These are phyloP conservation scores for Botrytis galanthina DNA, from an alignment of 2,329 filamentous ascomycete species.

Conservation along the genomic window DNA sequence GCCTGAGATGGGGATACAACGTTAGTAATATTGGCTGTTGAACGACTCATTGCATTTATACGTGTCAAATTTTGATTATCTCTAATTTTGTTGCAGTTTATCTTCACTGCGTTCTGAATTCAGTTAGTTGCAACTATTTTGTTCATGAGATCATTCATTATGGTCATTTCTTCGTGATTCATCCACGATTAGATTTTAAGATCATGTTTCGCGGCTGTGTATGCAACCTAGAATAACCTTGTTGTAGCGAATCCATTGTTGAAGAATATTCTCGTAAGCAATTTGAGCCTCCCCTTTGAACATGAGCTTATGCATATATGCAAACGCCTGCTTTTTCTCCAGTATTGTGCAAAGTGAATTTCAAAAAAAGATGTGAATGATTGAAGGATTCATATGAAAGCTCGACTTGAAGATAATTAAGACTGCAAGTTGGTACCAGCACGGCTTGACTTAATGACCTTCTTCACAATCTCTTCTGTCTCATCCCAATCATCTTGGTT, in stretches of 20 bases:
- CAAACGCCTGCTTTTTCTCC: slow-evolving; percentile 18
- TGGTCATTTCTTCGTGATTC: slow-evolving; percentile 12
- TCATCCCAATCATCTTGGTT: slow-evolving; percentile 87
- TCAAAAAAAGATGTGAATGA: not conserved
- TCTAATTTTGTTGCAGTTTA: not conserved
- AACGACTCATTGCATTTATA: not conserved
- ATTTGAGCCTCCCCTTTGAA: not conserved
- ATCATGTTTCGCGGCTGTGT: slow-evolving; percentile 17
- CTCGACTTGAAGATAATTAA: slow-evolving; percentile 1
- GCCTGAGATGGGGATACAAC: not conserved
- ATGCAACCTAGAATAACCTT: slow-evolving; percentile 16
- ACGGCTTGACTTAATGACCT: slow-evolving; percentile 70
- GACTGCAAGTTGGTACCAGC: slow-evolving; percentile 51
- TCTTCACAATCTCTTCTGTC: slow-evolving; percentile 79
- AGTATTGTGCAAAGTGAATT: slow-evolving; percentile 13
- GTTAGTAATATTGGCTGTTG: not conserved
- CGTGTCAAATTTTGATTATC: slow-evolving; percentile 1
- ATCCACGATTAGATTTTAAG: slow-evolving; percentile 8
- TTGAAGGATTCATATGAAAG: not conserved
- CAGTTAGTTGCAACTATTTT: not conserved
- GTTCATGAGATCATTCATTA: slow-evolving; percentile 13
- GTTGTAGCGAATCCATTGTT: slow-evolving; percentile 1
- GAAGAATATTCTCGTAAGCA: slow-evolving; percentile 3
- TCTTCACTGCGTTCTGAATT: slow-evolving; percentile 2
- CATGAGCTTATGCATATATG: slow-evolving; percentile 8